These are phyloP conservation scores for Emericellopsis cladophorae DNA, from an alignment of 2,329 filamentous ascomycete genomes.

Conservation along the genomic window DNA sequence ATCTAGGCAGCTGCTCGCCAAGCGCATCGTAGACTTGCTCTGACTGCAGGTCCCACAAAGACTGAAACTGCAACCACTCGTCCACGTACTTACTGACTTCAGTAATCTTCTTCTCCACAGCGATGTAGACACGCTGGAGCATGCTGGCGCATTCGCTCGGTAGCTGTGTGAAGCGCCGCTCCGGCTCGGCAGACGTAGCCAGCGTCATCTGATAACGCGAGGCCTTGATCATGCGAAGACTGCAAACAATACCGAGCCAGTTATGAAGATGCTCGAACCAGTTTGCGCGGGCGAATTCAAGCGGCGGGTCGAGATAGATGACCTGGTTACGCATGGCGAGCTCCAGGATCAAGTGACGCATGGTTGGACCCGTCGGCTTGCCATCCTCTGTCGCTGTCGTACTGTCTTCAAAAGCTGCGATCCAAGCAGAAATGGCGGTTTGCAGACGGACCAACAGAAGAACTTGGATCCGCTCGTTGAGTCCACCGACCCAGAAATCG, in stretches of 20 bases:
- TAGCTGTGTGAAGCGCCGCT: conserved; percentile 70
- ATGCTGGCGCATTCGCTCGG: conserved; percentile 72
- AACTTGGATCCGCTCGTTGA: conserved; percentile 76
- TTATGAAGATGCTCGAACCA: conserved; percentile 90
- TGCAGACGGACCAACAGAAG: conserved; percentile 74
- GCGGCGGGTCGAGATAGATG: conserved; percentile 87
- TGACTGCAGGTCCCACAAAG: conserved; percentile 92
- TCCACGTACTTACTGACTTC: conserved; percentile 81
- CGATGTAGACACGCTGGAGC: conserved; percentile 67
- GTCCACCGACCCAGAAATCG: conserved; percentile 72
- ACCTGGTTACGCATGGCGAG: conserved; percentile 97
- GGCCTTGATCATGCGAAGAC: conserved; percentile 86
- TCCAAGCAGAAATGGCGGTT: conserved; percentile 77
- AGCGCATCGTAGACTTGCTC: conserved; percentile 90
- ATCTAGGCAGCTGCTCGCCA: conserved; percentile 80
- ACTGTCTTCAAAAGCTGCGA: conserved; percentile 64
- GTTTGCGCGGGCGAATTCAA: conserved; percentile 81
- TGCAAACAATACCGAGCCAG: conserved; percentile 88
- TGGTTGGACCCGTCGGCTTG: conserved; percentile 39
- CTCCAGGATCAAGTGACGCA: conserved; percentile 72
- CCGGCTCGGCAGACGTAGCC: conserved; percentile 50
- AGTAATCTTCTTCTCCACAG: conserved; percentile 70
- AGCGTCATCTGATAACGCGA: conserved; percentile 87
- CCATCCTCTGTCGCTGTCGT: conserved; percentile 28
- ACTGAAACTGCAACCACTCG: conserved; percentile 98